These are phyloP conservation scores for Ichthyophthirius multifiliis DNA, from an alignment of 169 alveolate species.

Conservation along the genomic window DNA sequence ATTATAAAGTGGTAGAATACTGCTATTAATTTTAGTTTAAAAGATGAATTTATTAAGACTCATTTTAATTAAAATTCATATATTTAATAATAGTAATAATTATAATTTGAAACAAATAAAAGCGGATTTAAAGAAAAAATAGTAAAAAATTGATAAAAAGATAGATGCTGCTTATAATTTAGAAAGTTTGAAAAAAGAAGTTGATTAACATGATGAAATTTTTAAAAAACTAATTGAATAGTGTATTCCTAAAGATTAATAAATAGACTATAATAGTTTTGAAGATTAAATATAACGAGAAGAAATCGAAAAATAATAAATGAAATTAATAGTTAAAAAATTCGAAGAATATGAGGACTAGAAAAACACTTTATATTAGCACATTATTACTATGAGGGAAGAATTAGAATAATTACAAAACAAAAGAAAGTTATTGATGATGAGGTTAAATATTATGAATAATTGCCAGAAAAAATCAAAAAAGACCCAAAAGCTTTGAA, in stretches of 20 bases:
- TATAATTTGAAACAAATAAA: too few species aligned
- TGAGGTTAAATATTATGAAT: neutral
- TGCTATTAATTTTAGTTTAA: too few species aligned
- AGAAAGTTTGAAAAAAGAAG: neutral
- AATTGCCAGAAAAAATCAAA: neutral
- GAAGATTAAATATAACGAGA: neutral
- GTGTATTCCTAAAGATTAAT: neutral
- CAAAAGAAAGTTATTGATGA: neutral
- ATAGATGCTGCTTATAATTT: neutral
- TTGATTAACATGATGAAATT: neutral
- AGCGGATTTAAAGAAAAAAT: too few species aligned
- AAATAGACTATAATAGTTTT: neutral
- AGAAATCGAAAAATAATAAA: neutral
- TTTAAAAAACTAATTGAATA: neutral
- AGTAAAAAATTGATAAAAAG: neutral
- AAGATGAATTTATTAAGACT: too few species aligned
- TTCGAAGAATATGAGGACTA: slow-evolving; percentile 5
- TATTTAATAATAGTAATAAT: too few species aligned
- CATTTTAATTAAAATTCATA: too few species aligned
- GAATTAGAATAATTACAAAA: neutral
- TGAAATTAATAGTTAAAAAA: neutral
- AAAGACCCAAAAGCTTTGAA: slow-evolving; percentile 8
- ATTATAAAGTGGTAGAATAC: too few species aligned
- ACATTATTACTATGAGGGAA: neutral
- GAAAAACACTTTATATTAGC: neutral